Conservation (phyloP, 371 early-diverging fungal genomes). For the Apophysomyces ossiformis region DNA sequence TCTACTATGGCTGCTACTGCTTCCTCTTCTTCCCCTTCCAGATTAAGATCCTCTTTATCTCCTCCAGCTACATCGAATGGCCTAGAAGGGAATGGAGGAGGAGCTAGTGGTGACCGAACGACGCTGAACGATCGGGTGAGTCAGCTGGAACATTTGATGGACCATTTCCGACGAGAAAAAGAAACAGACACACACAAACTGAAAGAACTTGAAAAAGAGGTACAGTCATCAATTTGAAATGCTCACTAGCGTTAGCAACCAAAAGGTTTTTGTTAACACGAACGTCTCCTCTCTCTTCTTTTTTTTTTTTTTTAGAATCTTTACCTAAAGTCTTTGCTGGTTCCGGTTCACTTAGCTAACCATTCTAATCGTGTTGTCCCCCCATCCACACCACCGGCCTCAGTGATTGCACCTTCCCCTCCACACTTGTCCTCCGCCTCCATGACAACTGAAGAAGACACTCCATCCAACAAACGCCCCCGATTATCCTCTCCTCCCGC, state of each 20-base stretch:
- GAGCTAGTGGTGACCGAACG: not conserved
- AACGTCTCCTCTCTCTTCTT: not conserved
- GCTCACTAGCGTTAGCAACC: not conserved
- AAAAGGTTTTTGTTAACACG: not conserved
- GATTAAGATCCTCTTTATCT: not conserved
- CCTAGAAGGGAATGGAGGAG: no score
- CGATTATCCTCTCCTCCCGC: not conserved
- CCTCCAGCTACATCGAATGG: not conserved
- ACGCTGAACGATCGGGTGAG: conserved; percentile 40
- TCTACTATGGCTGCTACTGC: no score
- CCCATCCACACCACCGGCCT: conserved; percentile 5
- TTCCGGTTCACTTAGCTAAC: not conserved
- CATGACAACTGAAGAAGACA: not conserved
- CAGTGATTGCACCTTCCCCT: conserved; percentile 4
- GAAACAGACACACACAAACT: conserved; percentile 37
- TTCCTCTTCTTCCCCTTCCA: not conserved
- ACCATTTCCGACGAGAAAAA: conserved; percentile 42
- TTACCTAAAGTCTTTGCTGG: not conserved
- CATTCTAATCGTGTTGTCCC: not conserved
- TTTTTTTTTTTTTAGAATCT: not conserved
- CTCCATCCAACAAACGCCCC: not conserved
- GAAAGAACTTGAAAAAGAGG: conserved; percentile 45
- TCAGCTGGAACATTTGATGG: conserved; percentile 44
- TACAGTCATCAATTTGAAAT: not conserved
- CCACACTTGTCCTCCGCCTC: not conserved